These are phyloP conservation scores for Bruguiera hainesii DNA, from an alignment of 441 rosid species.

Conservation along the genomic window DNA sequence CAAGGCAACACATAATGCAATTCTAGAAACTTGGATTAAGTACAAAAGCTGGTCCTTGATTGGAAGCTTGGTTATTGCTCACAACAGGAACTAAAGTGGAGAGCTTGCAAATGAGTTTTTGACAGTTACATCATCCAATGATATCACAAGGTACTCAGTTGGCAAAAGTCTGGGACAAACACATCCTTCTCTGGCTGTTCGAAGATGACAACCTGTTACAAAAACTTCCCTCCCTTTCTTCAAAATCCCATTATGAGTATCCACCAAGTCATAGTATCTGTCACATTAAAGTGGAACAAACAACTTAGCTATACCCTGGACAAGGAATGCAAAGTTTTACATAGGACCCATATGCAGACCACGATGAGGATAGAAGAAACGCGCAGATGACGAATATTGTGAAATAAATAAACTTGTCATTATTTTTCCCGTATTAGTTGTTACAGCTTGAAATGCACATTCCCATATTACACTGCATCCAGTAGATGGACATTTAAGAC, in stretches of 20 bases:
- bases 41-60: background rate
- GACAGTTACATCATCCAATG: conserved; percentile 72
- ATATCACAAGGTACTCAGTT: conserved; percentile 87
- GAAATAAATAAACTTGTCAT: no score
- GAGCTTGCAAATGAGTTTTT: conserved; percentile 8
- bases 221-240: conserved; percentile 86
- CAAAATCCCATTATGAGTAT: conserved; percentile 65
- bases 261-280: conserved; percentile 85
- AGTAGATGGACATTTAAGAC: no score
- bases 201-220: conserved; percentile 85
- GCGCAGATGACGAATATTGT: no score
- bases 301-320: background rate
- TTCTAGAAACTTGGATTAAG: conserved; percentile 9
- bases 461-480: no score
- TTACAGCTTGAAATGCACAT: no score
- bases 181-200: conserved; percentile 87
- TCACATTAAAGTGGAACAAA: conserved; percentile 13
- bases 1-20: no score
- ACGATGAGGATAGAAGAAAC: no score
- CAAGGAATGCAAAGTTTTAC: no score
- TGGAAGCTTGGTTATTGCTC: background rate
- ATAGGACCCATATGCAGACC: no score
- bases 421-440: no score
- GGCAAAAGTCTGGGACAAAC: conserved; percentile 81
- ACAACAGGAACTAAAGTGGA: conserved; percentile 6